phyloP scores from a whole-genome alignment of 2,329 filamentous ascomycete genomes.

The Torrubiella hemipterigena region DNA sequence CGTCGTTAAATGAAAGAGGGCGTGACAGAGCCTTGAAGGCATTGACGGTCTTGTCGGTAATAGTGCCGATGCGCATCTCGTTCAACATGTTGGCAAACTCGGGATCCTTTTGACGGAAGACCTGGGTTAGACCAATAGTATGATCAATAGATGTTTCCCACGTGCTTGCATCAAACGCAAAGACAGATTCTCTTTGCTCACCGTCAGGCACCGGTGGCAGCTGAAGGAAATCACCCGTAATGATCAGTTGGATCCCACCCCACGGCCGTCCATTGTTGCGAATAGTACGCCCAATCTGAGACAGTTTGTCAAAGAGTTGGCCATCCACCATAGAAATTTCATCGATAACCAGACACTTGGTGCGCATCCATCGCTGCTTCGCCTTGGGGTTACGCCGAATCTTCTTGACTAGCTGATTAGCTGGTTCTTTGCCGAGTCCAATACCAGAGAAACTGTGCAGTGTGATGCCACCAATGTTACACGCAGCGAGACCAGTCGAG shows the following conservation, averaged over 20 bases:
- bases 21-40: constrained; percentile 66
- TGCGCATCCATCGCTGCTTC: constrained; percentile 77
- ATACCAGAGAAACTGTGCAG: constrained; percentile 95
- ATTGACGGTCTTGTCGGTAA: constrained; percentile 63
- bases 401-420: constrained; percentile 73
- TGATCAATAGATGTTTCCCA: constrained; percentile 92
- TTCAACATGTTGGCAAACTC: constrained; percentile 92
- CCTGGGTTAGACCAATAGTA: constrained; percentile 87
- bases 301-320: constrained; percentile 91
- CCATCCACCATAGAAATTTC: constrained; percentile 99
- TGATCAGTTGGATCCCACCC: constrained; percentile 88
- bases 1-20: constrained; percentile 59
- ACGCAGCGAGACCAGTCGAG: constrained; percentile 89
- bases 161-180: constrained; percentile 83
- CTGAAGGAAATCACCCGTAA: constrained; percentile 97
- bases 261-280: constrained; percentile 87
- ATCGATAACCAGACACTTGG: constrained; percentile 80
- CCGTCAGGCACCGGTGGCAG: constrained; percentile 82
- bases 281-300: constrained; percentile 71
- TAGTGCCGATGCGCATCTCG: constrained; percentile 84
- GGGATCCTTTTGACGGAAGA: constrained; percentile 88
- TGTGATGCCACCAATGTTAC: constrained; percentile 92
- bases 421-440: constrained; percentile 83
- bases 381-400: constrained; percentile 81
- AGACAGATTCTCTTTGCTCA: constrained; percentile 59